Conservation (phyloP, 257 asterid genomes). For the Solanum megistacrolobum region DNA sequence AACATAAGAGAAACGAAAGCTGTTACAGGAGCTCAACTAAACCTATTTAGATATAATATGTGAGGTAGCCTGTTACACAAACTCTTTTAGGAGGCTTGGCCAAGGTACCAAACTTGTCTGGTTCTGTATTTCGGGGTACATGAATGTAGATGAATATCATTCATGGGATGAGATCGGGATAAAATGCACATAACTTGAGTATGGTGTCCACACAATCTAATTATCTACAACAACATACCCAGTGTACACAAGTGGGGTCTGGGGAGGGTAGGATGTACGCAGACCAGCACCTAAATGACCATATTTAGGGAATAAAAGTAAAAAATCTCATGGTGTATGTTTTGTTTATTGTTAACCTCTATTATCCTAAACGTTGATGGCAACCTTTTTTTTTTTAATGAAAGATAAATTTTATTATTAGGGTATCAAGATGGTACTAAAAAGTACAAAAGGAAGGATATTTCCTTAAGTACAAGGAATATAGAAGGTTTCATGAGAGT, state of each 20-base stretch:
- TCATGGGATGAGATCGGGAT: neutral
- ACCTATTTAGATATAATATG: neutral
- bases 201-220: neutral
- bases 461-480: neutral
- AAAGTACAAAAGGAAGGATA: neutral
- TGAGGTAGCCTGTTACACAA: neutral
- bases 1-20: neutral
- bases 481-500: neutral
- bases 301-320: neutral
- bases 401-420: neutral
- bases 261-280: neutral
- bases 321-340: neutral
- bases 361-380: neutral
- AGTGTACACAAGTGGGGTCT: neutral
- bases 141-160: neutral
- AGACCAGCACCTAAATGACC: neutral
- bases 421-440: neutral
- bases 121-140: neutral
- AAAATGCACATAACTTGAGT: neutral
- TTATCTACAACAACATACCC: neutral
- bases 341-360: neutral
- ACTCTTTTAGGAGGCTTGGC: neutral
- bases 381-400: neutral
- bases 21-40: neutral
- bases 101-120: neutral